Evolutionary conservation across 352 stramenopile genomes (phyloP).

Genomic region (Saprolegnia diclina): DNA sequence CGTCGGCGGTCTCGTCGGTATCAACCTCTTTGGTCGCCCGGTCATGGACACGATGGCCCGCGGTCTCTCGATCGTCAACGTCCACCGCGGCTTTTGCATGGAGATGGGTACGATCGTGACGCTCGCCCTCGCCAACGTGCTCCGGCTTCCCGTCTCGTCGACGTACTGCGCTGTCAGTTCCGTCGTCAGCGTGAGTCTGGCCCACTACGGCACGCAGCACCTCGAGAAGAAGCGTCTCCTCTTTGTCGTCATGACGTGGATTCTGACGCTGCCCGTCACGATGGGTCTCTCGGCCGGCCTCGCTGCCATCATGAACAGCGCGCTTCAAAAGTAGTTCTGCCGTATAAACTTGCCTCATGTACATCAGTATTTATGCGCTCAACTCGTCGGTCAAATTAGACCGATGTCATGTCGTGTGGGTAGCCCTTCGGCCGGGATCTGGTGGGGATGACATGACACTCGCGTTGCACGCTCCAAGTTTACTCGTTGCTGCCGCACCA

Average conservation of each 20-base stretch:
- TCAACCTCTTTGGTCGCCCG: conserved; percentile 51
- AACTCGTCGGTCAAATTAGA: too few species aligned
- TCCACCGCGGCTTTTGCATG: conserved; percentile 61
- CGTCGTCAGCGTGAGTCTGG: conserved; percentile 42
- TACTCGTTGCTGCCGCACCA: too few species aligned
- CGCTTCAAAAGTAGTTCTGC: neutral
- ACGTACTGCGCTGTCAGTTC: conserved; percentile 64
- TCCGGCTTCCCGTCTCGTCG: conserved; percentile 46
- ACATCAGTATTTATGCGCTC: conserved; percentile 7
- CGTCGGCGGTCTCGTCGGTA: conserved; percentile 43
- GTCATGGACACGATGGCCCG: conserved; percentile 61
- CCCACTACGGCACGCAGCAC: conserved; percentile 25
- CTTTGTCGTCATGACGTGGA: conserved; percentile 6
- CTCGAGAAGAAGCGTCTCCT: neutral
- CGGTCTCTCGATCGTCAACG: conserved; percentile 45
- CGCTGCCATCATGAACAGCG: neutral
- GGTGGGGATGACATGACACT: too few species aligned
- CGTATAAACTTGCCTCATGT: neutral
- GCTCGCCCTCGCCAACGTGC: conserved; percentile 44
- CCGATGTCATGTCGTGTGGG: too few species aligned
- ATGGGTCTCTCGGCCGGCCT: conserved; percentile 3
- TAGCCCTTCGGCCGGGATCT: too few species aligned
- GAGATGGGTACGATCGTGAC: conserved; percentile 63
- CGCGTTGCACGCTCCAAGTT: too few species aligned
- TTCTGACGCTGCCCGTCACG: conserved; percentile 1